A percentile compares a stretch with the other conserved stretches of the same genome.
Conservation (phyloP, 257 asterid genomes). For the Datura wrightii region DNA sequence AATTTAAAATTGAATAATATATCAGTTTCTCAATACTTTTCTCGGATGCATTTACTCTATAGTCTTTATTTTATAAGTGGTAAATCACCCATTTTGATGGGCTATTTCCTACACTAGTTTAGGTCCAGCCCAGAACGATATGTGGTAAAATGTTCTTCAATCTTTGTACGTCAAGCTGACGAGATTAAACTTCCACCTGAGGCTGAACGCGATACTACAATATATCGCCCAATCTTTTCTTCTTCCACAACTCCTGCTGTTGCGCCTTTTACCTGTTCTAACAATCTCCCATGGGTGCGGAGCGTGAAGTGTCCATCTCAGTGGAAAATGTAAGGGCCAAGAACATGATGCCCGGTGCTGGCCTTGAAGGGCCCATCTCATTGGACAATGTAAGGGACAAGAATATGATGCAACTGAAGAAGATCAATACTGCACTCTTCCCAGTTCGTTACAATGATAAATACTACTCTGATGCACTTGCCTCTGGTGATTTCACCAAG, state of each 20-base stretch:
- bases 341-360: constrained; percentile 66
- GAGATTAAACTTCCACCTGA: background rate
- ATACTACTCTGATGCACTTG: constrained; percentile 85
- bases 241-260: background rate
- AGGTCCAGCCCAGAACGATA: background rate
- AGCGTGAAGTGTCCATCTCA: constrained; percentile 69
- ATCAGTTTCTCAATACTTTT: no score
- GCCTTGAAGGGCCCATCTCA: constrained; percentile 59
- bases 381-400: constrained; percentile 87
- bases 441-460: constrained; percentile 93
- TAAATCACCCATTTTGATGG: no score
- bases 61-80: no score
- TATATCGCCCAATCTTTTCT: background rate
- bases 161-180: background rate
- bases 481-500: constrained; percentile 88
- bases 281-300: constrained; percentile 31
- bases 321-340: constrained; percentile 86
- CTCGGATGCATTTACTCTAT: no score
- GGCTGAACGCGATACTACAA: background rate
- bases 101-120: background rate
- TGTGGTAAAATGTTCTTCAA: background rate
- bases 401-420: constrained; percentile 92
- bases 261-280: background rate
- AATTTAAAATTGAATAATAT: no score
- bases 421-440: constrained; percentile 85